Base-by-base conservation (phyloP, 2,329 filamentous ascomycete species). In the Scytalidium sp. region DNA sequence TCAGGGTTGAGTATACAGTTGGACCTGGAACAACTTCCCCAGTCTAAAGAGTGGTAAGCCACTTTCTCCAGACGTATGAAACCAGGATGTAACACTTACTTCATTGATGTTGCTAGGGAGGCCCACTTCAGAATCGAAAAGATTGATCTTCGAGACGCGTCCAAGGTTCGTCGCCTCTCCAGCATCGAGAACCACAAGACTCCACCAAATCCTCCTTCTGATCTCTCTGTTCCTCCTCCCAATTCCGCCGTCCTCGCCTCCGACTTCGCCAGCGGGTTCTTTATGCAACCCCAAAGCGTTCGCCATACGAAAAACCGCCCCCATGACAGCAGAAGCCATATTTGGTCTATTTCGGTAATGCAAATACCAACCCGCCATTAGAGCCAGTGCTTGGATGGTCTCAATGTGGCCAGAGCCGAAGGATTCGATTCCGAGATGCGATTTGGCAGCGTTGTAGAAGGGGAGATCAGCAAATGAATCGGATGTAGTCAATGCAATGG, bases 321-420 rank as follows among this genome's bases (percentile, higher is more conserved):
- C 85, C 62, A 88, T 79, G 7, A 88, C 72, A n/a, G 83, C 81
- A 60, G 87, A 85, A 8, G 85, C 85, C 71, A 88, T 84, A 62
- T 88, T 88, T 2, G 85, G 85, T 10, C 83, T 77, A 67, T 87
- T 87, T 56, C 85, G 80, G 60, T 88, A 88, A 64, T 88, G 85
- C 47, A 88, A 78, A 60, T 89, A 89, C 68, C 84, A 86, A 36
- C 85, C 85, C 29, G 84, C 84, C 55, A 88, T 80, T 19, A 89
- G 75, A 2, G 81, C 82, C n/a, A 89, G 66, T 0, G 85, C 81
- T 61, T 89, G 85, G 2, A 88, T 75, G 0, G 79, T 85, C 64
- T 89, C 85, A 15, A 88, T 72, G 56, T 85, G 81, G 47, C 83
- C 83, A 57, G 80, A 84, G 3, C 83, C 83, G 44, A 88, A 78